Base-by-base conservation (phyloP, 345 rosid species). In the Rhizophora mangle region DNA sequence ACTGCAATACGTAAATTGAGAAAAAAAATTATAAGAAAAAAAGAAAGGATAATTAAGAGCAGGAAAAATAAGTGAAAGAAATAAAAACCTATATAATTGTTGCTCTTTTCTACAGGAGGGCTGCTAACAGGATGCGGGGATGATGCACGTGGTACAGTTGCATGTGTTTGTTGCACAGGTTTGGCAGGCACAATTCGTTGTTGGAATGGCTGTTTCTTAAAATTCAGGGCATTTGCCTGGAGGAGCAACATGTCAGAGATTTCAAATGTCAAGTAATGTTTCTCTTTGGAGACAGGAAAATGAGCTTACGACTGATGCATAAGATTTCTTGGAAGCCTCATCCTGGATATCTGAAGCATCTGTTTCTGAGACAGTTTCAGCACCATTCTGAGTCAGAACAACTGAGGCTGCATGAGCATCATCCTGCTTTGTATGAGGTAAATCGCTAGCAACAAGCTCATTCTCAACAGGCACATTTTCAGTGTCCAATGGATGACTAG, bases 271-370 rank as follows among this genome's bases (percentile, higher is more conserved):
- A 62, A 20, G 6, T 13, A 51, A 8, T 21, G 34, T 55, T 6
- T 19, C 36, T 49, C 10, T 30, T 53, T 1, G 65, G 56, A 29
- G 36, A 13, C 13, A 29, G 31, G 26, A 5, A 2, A n/a, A 66
- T 9, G 22, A 67, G 74, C 93, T 79, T 68, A 88, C 93, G 21
- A 88, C 68, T 73, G 90, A 80, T 71, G 87, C 87, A 83, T 71
- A 88, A 3, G 93, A 81, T 76, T 76, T 86, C 75, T 81, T 88
- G 10, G 82, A 76, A 67, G 80, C 71, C 69, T 81, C 83, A 22
- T 77, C 82, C 74, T 67, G 79, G 54, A 51, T 62, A 57, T 26
- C 64, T 47, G 82, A 63, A 78, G 73, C 60, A 74, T 59, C 51
- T 43, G 69, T 57, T 58, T 77, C 70, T 51, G 71, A 37, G 29